Conservation (phyloP, 176 grass and related monocot species). For the Oropetium thomaeum region DNA sequence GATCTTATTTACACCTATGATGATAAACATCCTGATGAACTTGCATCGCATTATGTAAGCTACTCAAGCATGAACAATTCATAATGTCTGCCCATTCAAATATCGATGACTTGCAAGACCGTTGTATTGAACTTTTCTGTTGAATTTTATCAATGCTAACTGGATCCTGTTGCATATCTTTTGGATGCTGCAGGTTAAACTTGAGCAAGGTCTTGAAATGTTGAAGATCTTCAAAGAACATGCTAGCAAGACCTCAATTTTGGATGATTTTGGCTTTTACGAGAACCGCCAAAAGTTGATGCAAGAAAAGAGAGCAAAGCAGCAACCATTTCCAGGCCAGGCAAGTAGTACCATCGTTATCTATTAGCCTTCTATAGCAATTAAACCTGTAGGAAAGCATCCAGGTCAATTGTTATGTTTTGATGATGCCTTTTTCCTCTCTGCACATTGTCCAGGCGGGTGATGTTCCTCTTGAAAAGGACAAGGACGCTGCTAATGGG, state of each 20-base stretch:
- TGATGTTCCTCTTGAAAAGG: slow-evolving; percentile 50
- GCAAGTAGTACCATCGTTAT: slow-evolving; percentile 30
- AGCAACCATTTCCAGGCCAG: slow-evolving; percentile 67
- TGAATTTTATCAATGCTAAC: background rate
- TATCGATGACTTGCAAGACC: background rate
- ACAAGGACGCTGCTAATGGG: slow-evolving; percentile 39
- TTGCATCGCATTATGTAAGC: background rate
- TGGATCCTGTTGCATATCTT: slow-evolving; percentile 2
- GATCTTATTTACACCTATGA: background rate
- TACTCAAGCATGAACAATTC: background rate
- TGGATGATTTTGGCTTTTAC: slow-evolving; percentile 95
- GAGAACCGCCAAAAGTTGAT: slow-evolving; percentile 89
- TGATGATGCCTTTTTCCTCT: slow-evolving; percentile 25
- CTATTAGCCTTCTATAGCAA: background rate
- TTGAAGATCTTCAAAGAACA: slow-evolving; percentile 93
- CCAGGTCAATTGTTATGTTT: background rate
- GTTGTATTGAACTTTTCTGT: background rate
- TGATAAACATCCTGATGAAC: background rate
- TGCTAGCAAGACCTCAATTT: slow-evolving; percentile 71
- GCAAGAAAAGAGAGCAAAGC: slow-evolving; percentile 86
- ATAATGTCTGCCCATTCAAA: background rate
- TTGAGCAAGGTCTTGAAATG: slow-evolving; percentile 93
- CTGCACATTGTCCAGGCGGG: slow-evolving; percentile 33
- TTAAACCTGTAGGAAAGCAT: background rate
- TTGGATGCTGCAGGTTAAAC: slow-evolving; percentile 61